phyloP scores from a whole-genome alignment of 176 grass and related monocot genomes.

The Dendrocalamus sinicus region DNA sequence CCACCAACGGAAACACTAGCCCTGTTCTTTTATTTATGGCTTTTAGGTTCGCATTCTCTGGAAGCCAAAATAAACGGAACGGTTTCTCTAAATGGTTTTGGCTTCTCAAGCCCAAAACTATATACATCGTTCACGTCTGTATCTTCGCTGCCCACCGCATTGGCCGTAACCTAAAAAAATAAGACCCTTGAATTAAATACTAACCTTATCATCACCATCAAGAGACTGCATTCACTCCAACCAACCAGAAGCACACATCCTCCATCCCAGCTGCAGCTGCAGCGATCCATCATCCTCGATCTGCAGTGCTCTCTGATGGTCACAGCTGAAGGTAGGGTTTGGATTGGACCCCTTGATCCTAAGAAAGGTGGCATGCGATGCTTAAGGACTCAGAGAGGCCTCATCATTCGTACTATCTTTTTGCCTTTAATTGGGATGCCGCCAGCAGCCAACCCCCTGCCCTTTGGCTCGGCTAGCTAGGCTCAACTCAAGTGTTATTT shows the following conservation, averaged over 20 bases:
- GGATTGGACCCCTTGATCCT: slow-evolving; percentile 48
- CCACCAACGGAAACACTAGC: slow-evolving; percentile 46
- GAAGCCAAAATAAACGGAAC: rapidly evolving
- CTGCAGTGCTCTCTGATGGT: slow-evolving; percentile 43
- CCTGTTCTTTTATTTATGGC: too few relatives aligned
- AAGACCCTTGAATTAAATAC: slow-evolving; percentile 24
- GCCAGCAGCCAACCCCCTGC: slow-evolving; percentile 8
- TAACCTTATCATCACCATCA: slow-evolving; percentile 42
- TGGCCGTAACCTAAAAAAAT: too few relatives aligned
- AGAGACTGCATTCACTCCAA: slow-evolving; percentile 46
- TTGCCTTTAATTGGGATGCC: slow-evolving; percentile 43
- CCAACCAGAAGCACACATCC: slow-evolving; percentile 18
- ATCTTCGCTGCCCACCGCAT: too few relatives aligned
- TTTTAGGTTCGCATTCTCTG: rapidly evolving
- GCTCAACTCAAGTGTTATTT: slow-evolving; percentile 40
- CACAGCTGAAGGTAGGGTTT: slow-evolving; percentile 36
- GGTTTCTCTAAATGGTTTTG: too few relatives aligned
- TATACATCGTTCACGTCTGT: rapidly evolving
- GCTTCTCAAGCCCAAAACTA: too few relatives aligned
- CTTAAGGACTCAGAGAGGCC: slow-evolving; percentile 25
- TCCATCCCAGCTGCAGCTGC: neutral
- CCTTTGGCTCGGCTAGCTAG: neutral
- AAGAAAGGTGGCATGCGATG: slow-evolving; percentile 45
- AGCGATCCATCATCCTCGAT: slow-evolving; percentile 8
- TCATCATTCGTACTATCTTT: slow-evolving; percentile 38